Base-by-base conservation (phyloP, 768 basidiomycete species). In the Leucosporidium creatinivorum region DNA sequence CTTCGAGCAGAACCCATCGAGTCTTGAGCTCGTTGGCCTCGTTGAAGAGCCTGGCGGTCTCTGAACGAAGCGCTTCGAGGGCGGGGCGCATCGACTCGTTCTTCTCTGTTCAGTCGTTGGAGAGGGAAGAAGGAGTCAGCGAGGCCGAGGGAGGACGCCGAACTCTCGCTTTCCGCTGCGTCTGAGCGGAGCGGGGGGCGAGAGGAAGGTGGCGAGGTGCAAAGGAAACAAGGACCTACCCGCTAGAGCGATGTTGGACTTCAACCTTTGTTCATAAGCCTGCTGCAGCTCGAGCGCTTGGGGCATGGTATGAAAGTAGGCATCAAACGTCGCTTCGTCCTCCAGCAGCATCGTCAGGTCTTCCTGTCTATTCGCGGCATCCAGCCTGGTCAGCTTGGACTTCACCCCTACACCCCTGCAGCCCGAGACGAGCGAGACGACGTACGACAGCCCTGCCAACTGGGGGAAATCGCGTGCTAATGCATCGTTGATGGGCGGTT, bases 41-140 rank as follows among this genome's bases (percentile, higher is more conserved):
- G 73, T 91, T 87, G 73, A 94, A 97, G 0, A 89, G 86, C 26
- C 86, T 87, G 73, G 93, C 84, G 0, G 93, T 94, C 69, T 91
- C 88, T 3, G 86, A 81, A 44, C 94, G 81, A 50, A 97, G 79
- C 52, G 82, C 80, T 74, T 90, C 89, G 26, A 98, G 80, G 15
- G 80, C 81, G 50, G 91, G 87, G 76, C 93, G 87, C 18, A 91
- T 79, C 15, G 85, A 81, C 52, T 91, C 79, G 76, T 91, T 93
- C 73, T 84, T 84, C 70, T 83, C 92, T 96, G 55, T 17, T n/a
- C n/a, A 17, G 39, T 8, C 33, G 39, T 44, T 44, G 2, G 39
- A n/a, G n/a, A n/a, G n/a, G n/a, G n/a, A n/a, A n/a, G n/a, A n/a
- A n/a, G n/a, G 8, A 13, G 39, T 44, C 39, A 44, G 39, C n/a